A percentile compares a stretch with the other conserved stretches of the same genome.
These are phyloP conservation scores for Phytopythium montanum DNA, from an alignment of 352 stramenopile genomes.

Conservation along the genomic window DNA sequence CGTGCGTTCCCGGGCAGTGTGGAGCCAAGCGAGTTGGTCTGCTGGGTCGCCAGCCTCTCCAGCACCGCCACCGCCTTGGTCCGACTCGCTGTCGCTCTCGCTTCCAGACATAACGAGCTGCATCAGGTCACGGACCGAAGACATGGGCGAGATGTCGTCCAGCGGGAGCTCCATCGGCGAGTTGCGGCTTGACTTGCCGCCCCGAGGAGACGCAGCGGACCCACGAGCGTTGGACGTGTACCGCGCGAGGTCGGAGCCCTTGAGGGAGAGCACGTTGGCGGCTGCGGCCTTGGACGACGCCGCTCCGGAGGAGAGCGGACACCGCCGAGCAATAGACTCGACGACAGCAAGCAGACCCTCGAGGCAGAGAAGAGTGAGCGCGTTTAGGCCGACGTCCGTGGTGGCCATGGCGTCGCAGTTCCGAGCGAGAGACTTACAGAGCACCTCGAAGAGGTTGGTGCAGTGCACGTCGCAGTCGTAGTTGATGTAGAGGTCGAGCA, in stretches of 20 bases:
- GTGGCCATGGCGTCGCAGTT: constrained; percentile 80
- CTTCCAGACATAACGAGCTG: constrained; percentile 77
- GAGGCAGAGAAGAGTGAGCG: constrained; percentile 66
- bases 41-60: constrained; percentile 32
- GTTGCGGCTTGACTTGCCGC: constrained; percentile 8
- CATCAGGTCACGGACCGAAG: constrained; percentile 80
- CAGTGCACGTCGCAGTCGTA: constrained; percentile 99
- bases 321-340: constrained; percentile 89
- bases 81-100: constrained; percentile 71
- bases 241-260: constrained; percentile 64
- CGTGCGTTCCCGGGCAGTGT: constrained; percentile 81
- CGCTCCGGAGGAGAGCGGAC: constrained; percentile 43
- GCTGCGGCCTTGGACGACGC: constrained; percentile 18
- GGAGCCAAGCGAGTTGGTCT: constrained; percentile 74
- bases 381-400: constrained; percentile 54
- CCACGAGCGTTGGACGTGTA: constrained; percentile 39
- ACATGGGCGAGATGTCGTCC: constrained; percentile 83
- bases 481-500: constrained; percentile 99
- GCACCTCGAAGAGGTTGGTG: constrained; percentile 98
- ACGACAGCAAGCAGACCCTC: constrained; percentile 93
- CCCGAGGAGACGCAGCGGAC: constrained; percentile 17
- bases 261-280: constrained; percentile 34
- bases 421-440: constrained; percentile 92
- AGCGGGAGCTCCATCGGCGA: constrained; percentile 46
- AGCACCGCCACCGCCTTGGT: constrained; percentile 16